Evolutionary conservation across 768 basidiomycete species (phyloP), one percentile per base, ranked within the genome.

Genomic region (Punctularia strigosozonata): DNA sequence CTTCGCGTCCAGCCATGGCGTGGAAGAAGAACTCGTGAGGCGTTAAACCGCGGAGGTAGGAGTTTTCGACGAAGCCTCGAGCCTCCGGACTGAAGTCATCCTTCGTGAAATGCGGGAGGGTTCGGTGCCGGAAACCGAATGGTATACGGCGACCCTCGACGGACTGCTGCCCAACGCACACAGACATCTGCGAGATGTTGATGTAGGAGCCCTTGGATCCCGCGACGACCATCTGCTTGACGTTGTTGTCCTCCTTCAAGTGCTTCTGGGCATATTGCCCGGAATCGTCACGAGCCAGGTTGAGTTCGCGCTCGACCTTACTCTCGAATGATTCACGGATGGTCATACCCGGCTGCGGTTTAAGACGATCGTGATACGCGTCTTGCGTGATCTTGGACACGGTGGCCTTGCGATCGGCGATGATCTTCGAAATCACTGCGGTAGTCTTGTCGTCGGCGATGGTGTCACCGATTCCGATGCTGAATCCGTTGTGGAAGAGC

Each of bases 1-100:
- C 95, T 62, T 98, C 95, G 49, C 95, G 87, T 61, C 95, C 94
- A 51, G 94, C 94, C 94, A 98, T 98, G 41, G 95, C 95, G 59
- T 99, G 95, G 78, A 99, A 98, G 73, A 98, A 98, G 70, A 89
- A 99, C 55, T 99, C 95, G 47, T 97, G 91, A 0, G 95, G 94
- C 3, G 92, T 98, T 43, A 99, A 58, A 19, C 95, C 92, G 41
- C 92, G 84, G 24, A 98, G 69, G 52, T 98, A 98, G 17, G 95
- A 98, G 57, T 99, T 99, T 60, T 98, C 95, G 44, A 99, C 95
- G 57, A 98, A 99, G 14, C 95, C 95, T 40, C 94, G 81, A 5
- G 95, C 85, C 53, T 98, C 94, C 2, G 95, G 91, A 53, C 89
- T 89, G 65, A 92, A 98, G 58, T 98, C 94, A 50, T 98, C 95